Base-by-base conservation (phyloP, 495 filamentous ascomycete species). In the Penicillium parvum region DNA sequence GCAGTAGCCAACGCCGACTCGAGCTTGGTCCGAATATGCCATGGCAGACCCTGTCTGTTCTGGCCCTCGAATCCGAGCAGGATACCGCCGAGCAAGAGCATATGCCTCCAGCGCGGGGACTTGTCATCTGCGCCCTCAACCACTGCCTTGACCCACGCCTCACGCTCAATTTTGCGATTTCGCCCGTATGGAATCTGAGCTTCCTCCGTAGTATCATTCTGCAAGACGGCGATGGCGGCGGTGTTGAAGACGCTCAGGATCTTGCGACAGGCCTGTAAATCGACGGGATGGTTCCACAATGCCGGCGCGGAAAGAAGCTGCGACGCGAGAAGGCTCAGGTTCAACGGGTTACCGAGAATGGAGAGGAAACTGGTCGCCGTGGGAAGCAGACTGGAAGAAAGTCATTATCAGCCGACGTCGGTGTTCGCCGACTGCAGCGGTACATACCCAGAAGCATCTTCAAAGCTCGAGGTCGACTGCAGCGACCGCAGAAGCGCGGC, bases 211-310 rank as follows among this genome's bases (percentile, higher is more conserved):
- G 59, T 64, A 32, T 81, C 78, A 52, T 78, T 75, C 42, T 78
- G 74, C 41, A 80, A 68, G 7, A 90, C 68, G 19, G 78, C 78
- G 37, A 79, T 76, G 2, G 85, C 81, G 38, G 92, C 88, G 9
- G 84, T 84, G 60, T 94, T 92, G 73, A 88, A 97, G 49, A 94
- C 79, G 59, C 88, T 85, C 48, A 96, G 76, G 49, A 92, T 77
- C 49, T 83, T 82, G 49, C 86, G 77, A 58, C 83, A 79, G 2
- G 82, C 80, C 27, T 77, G 76, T 22, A 98, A 71, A 32, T 82
- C 83, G 47, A 90, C 80, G 7, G 77, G 75, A 25, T 76, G 74
- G 20, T 80, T 69, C 92, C 92, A 98, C 64, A 98, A 79, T 2
- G 91, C 86, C 2, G 86, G 90, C 0, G 90, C 83, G 7, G 78